A percentile compares a stretch with the other conserved stretches of the same genome.
Evolutionary conservation across 2,329 filamentous ascomycete genomes (phyloP).

Genomic region (Chaetomiaceae sp.): DNA sequence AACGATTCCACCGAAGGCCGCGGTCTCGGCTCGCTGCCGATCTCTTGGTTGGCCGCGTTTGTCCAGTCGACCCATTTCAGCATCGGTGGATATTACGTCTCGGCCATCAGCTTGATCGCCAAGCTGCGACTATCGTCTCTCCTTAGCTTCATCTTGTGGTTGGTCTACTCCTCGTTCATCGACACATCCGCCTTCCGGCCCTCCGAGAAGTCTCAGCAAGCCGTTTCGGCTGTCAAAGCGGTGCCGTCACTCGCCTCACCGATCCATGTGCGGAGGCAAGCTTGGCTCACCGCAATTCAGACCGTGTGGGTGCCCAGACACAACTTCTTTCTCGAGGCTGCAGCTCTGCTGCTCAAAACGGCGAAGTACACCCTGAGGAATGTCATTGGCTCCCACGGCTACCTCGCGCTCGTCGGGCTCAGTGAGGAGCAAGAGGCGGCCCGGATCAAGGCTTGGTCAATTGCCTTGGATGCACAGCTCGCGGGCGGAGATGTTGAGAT

Average conservation of each 20-base stretch:
- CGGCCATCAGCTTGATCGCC: conserved; percentile 39
- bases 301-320: conserved; percentile 87
- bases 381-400: conserved; percentile 67
- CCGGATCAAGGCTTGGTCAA: conserved; percentile 85
- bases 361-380: conserved; percentile 76
- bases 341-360: conserved; percentile 73
- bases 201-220: conserved; percentile 33
- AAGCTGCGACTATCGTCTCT: conserved; percentile 50
- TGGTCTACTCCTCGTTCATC: conserved; percentile 50
- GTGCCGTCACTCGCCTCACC: conserved; percentile 72
- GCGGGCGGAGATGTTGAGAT: conserved; percentile 86
- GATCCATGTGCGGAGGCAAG: conserved; percentile 77
- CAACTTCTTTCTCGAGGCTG: conserved; percentile 77
- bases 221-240: conserved; percentile 37
- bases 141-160: conserved; percentile 49
- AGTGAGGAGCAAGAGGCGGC: conserved; percentile 81
- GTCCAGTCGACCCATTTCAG: conserved; percentile 45
- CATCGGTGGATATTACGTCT: conserved; percentile 48
- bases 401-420: conserved; percentile 71
- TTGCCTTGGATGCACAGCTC: conserved; percentile 86
- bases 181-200: conserved; percentile 46
- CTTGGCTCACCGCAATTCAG: conserved; percentile 90
- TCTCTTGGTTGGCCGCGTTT: conserved; percentile 48
- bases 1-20: conserved; percentile 58
- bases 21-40: conserved; percentile 59